Conservation (phyloP, 805 yeast species). For the Teunomyces panamensis region DNA sequence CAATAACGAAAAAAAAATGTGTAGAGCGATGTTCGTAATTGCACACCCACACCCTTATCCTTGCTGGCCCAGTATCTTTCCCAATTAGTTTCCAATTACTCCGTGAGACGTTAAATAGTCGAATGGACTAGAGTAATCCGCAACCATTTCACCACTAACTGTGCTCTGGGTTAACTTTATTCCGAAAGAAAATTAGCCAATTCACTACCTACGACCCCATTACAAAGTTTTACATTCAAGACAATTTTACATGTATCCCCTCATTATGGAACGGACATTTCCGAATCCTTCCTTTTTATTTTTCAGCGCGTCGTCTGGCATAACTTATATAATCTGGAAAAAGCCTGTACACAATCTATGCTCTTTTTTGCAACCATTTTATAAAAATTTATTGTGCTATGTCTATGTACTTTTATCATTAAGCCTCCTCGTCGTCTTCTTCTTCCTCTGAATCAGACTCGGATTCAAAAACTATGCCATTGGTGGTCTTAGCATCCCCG, state of each 20-base stretch:
- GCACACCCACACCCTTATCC: neutral
- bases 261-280: neutral
- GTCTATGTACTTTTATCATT: neutral
- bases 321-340: too few relatives aligned
- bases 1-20: neutral
- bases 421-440: slow-evolving; percentile 35
- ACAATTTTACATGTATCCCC: neutral
- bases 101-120: neutral
- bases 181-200: neutral
- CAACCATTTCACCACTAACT: neutral
- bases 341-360: neutral
- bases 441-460: slow-evolving; percentile 16
- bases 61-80: neutral
- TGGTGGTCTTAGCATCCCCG: slow-evolving; percentile 13
- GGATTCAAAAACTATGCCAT: slow-evolving; percentile 1
- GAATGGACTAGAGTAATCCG: neutral
- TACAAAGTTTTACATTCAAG: neutral
- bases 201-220: too few relatives aligned
- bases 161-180: neutral
- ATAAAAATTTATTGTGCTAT: neutral
- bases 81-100: slow-evolving; percentile 1
- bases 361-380: slow-evolving; percentile 1
- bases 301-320: too few relatives aligned
- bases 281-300: neutral
- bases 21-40: neutral